Evolutionary conservation across 2,329 filamentous ascomycete genomes (phyloP), one percentile per base, ranked within the genome.

Genomic region (Pseudopyricularia cyperi): DNA sequence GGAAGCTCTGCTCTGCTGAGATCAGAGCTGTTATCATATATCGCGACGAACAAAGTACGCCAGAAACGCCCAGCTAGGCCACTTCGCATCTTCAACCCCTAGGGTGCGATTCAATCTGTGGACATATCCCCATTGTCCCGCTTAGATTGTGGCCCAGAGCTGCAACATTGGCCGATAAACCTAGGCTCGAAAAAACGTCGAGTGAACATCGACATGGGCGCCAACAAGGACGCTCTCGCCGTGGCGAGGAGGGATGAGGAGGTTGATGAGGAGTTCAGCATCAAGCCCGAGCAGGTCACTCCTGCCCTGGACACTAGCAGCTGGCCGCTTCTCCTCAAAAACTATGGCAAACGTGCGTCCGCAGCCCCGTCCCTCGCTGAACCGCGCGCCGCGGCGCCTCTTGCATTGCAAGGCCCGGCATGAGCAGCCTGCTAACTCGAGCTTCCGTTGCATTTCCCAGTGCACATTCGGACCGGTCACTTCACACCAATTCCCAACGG

Each of bases 401-500:
- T 19, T 17, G n/a, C 35, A 5, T 15, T 7, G 17, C 24, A 28
- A 17, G 9, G 12, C n/a, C 19, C 26, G 30, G n/a, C 14, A 28
- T 46, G 24, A 19, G 2, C 19, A n/a, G n/a, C 14, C 7, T 35
- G 39, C 50, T 51, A 46, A 51, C 39, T 55, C 54, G 62, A 37
- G 9, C 48, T 37, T 65, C 54, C 67, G 58, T 37, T 42, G 48
- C 37, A 51, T 59, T 26, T 44, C 24, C 55, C 63, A 91, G 88
- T 97, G 62, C 83, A 93, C 61, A 85, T 96, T 62, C 85, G 91
- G 66, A 96, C 90, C 59, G 89, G 88, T 57, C 91, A 98, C 71
- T 98, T 95, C 73, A 97, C 91, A 33, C 93, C 93, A 52, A 97
- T 97, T 62, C 89, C 91, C 60, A 85, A 87, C 68, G 93, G 93